Evolutionary conservation across 768 basidiomycete species (phyloP), one percentile per base, ranked within the genome.

Genomic region (Lentinus tigrinus): DNA sequence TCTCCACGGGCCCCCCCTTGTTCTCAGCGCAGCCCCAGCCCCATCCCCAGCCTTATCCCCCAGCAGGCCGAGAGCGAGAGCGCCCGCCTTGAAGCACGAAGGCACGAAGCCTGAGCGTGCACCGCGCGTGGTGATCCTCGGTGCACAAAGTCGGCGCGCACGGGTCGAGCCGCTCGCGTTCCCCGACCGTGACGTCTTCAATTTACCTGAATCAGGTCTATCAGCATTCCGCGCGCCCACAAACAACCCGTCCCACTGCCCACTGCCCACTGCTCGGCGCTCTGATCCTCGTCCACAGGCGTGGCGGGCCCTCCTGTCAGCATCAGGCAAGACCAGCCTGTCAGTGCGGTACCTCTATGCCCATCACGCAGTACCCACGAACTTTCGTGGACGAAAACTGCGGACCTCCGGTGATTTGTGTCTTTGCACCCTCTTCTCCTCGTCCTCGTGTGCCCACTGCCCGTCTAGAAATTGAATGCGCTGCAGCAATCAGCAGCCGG

Each of bases 181-280:
- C 31, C 31, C 11, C 31, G 31, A 31, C 31, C n/a, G 28, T 49
- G 38, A 56, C 55, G 40, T 43, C 46, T 23, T 24, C 40, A 42
- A 56, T 56, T 49, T 56, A 56, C 55, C 55, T 47, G 55, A 27
- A 40, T 49, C 37, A 13, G 55, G 55, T 10, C 27, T 49, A 37
- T 38, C 19, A 37, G 54, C 54, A 49, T 56, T 49, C 54, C 54
- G 37, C 55, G 47, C 47, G 24, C 31, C 47, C 46, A 10, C 55
- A 19, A 40, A 37, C 17, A 36, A 21, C 44, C 40, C 31, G 24
- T 34, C 46, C 46, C 54, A 44, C 21, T 46, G 24, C 44, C 14
- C 16, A 11, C 40, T 21, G 26, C 36, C 28, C 37, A 24, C n/a
- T n/a, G n/a, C n/a, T n/a, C n/a, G 34, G 54, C 54, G 31, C 31